Conservation (phyloP, 768 basidiomycete genomes). For the Mycena olivaceomarginata region DNA sequence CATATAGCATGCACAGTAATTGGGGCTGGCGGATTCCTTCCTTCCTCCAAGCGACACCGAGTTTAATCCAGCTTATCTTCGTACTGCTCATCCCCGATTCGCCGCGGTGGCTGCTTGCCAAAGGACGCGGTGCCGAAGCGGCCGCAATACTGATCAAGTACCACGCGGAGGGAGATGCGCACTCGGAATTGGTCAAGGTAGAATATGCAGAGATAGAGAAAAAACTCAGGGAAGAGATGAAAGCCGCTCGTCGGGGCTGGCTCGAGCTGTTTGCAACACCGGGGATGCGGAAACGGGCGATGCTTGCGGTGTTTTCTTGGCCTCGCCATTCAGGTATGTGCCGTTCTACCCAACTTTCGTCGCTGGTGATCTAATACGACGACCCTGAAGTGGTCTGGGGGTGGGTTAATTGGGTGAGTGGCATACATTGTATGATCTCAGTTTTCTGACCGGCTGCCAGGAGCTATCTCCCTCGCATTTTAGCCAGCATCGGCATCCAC, state of each 20-base stretch:
- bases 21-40: constrained; percentile 69
- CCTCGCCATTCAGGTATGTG: constrained; percentile 7
- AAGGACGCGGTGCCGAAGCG: constrained; percentile 58
- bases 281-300: constrained; percentile 19
- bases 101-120: constrained; percentile 60
- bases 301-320: constrained; percentile 26
- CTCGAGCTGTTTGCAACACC: constrained; percentile 11
- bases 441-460: not conserved
- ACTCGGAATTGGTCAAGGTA: constrained; percentile 21
- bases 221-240: not conserved
- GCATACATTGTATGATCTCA: not conserved
- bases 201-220: constrained; percentile 24
- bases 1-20: constrained; percentile 23
- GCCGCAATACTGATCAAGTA: constrained; percentile 61
- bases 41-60: constrained; percentile 55
- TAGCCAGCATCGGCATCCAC: constrained; percentile 24
- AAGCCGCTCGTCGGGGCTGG: not conserved
- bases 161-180: constrained; percentile 59
- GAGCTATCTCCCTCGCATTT: constrained; percentile 28
- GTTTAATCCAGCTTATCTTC: constrained; percentile 53
- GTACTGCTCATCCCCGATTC: constrained; percentile 65
- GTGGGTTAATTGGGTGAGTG: constrained; percentile 6
- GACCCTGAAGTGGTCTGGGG: constrained; percentile 18
- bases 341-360: not conserved
- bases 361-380: not conserved